phyloP scores from a whole-genome alignment of 192 early-diverging fungal genomes.

The Backusella westeae region DNA sequence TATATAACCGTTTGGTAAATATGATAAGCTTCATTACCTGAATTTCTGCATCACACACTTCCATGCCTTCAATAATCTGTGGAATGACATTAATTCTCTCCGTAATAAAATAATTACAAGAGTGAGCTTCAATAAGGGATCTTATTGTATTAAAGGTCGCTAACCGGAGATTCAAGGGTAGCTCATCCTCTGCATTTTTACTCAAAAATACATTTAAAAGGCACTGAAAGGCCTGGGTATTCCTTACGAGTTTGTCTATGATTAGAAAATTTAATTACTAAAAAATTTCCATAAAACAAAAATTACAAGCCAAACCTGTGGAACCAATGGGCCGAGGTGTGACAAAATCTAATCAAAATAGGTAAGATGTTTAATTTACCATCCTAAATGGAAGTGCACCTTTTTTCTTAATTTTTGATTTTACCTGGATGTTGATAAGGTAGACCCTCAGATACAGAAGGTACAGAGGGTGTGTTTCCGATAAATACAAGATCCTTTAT shows the following conservation, averaged over 20 bases:
- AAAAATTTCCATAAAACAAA: neutral
- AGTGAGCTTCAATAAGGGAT: constrained; percentile 47
- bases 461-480: constrained; percentile 41
- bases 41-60: constrained; percentile 39
- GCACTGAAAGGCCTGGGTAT: constrained; percentile 48
- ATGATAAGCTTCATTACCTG: constrained; percentile 33
- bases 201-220: constrained; percentile 42
- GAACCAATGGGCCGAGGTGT: constrained; percentile 31
- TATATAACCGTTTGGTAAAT: neutral
- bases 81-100: constrained; percentile 47
- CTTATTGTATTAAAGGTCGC: constrained; percentile 34
- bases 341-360: constrained; percentile 40
- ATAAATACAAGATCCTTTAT: constrained; percentile 48
- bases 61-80: constrained; percentile 52
- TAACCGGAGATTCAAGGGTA: constrained; percentile 23
- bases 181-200: constrained; percentile 29
- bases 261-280: neutral
- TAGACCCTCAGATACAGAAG: constrained; percentile 39
- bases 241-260: constrained; percentile 47
- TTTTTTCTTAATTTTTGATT: neutral
- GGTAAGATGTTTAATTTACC: neutral
- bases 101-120: constrained; percentile 59
- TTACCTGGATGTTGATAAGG: constrained; percentile 61
- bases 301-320: constrained; percentile 2
- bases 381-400: neutral